Base-by-base conservation (phyloP, 441 rosid species). In the Geranium incanum region DNA sequence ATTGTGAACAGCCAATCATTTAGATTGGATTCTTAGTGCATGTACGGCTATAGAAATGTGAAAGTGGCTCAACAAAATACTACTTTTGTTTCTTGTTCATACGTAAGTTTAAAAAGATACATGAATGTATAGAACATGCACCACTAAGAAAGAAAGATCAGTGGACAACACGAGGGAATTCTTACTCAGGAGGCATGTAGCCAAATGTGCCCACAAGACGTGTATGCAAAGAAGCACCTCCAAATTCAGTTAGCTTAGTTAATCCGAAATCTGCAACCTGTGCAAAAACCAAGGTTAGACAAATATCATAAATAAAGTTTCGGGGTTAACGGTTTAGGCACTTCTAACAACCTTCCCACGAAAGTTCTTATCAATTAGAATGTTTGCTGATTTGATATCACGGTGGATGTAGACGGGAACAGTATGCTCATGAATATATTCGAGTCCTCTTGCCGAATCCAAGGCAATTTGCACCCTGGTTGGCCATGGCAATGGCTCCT, bases 141-240 rank as follows among this genome's bases (percentile, higher is more conserved):
- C 7, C 48, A 6, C 2, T 5, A 41, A 28, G 33, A 28, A 28
- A 28, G 33, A 28, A 28, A 28, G 33, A 1, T 28, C 33, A 28
- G 33, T n/a, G 36, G 43, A 66, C 2, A 19, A 28, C 57, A 62
- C 8, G 23, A 6, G 15, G 66, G 36, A 37, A 60, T 12, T 75
- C 88, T 82, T 86, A 92, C 99, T 95, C 99, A 0, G 97, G 99
- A n/a, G 99, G 89, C 97, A 95, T 95, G 81, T 92, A 95, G 78
- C 99, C 99, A 77, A 95, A 95, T 68, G 99, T 92, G 28, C 99
- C 97, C 79, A 89, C 94, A 67, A 91, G 94, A 71, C 94, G 86
- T 16, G 92, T 84, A 13, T 84, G 94, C 9, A 89, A 82, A 0
- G 95, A 84, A 69, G 83, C 12, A 71, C 88, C 81, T 79, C 94